A percentile compares a stretch with the other conserved stretches of the same genome.
Conservation (phyloP, 1,284 basidiomycete genomes). For the Salmacisia buchloeana region DNA sequence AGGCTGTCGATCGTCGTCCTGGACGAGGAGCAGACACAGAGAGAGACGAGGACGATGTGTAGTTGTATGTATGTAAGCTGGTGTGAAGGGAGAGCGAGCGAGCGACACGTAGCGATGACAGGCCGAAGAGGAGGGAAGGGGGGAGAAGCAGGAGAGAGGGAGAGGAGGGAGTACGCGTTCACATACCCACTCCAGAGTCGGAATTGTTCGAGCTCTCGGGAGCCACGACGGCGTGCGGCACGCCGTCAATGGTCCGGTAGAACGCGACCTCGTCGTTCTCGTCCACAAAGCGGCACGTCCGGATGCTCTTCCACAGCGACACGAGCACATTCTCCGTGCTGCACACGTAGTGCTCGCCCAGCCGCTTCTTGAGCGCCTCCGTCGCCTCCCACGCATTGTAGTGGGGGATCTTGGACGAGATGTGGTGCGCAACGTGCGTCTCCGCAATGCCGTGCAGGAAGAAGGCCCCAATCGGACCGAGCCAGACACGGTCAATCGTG, state of each 20-base stretch:
- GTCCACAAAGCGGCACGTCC: slow-evolving; percentile 52
- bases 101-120: too few relatives aligned
- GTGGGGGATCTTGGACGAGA: slow-evolving; percentile 49
- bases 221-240: slow-evolving; percentile 32
- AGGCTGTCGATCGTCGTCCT: too few relatives aligned
- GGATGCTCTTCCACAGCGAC: slow-evolving; percentile 55
- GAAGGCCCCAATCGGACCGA: slow-evolving; percentile 57
- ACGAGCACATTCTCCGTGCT: slow-evolving; percentile 57
- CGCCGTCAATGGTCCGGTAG: slow-evolving; percentile 44
- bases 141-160: too few relatives aligned
- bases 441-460: slow-evolving; percentile 57
- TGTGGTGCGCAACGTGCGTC: slow-evolving; percentile 49
- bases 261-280: slow-evolving; percentile 46
- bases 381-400: slow-evolving; percentile 78
- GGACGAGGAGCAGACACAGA: too few relatives aligned
- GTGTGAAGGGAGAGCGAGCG: too few relatives aligned
- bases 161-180: too few relatives aligned
- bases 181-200: slow-evolving; percentile 45
- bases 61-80: too few relatives aligned
- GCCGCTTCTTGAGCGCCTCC: slow-evolving; percentile 73
- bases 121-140: too few relatives aligned
- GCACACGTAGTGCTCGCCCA: slow-evolving; percentile 60
- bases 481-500: slow-evolving; percentile 81
- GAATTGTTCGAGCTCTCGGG: slow-evolving; percentile 34
- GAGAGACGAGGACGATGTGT: too few relatives aligned